phyloP scores from a whole-genome alignment of 2,329 filamentous ascomycete genomes.

The Clonostachys rosea region DNA sequence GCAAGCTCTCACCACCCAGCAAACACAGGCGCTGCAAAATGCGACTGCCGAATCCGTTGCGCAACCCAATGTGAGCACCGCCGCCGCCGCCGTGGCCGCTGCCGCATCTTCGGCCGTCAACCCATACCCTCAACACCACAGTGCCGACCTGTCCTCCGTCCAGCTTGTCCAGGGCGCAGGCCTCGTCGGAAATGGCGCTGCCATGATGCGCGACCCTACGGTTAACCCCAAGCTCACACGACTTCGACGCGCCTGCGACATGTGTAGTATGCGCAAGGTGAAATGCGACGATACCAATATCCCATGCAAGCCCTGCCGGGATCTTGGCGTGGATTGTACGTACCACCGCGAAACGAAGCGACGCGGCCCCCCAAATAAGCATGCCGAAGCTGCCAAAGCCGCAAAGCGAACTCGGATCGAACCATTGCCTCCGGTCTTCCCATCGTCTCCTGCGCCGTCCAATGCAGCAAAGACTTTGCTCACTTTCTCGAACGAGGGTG shows the following conservation, averaged over 20 bases:
- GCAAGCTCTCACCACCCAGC: slow-evolving; percentile 19
- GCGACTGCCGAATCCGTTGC: slow-evolving; percentile 28
- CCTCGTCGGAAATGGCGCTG: slow-evolving; percentile 5
- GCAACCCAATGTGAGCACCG: neutral
- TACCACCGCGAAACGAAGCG: slow-evolving; percentile 53
- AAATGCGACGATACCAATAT: slow-evolving; percentile 54
- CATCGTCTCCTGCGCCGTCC: slow-evolving; percentile 27
- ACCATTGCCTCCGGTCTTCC: slow-evolving; percentile 5
- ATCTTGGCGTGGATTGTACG: slow-evolving; percentile 54
- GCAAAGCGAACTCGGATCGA: slow-evolving; percentile 42
- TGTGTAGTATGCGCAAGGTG: slow-evolving; percentile 58
- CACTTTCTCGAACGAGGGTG: slow-evolving; percentile 31
- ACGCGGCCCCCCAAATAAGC: slow-evolving; percentile 54
- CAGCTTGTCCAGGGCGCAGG: slow-evolving; percentile 2
- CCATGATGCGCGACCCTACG: slow-evolving; percentile 28
- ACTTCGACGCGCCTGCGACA: slow-evolving; percentile 53
- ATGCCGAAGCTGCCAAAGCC: slow-evolving; percentile 49
- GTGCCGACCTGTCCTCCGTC: slow-evolving; percentile 1
- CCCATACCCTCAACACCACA: neutral
- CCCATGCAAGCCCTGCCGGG: slow-evolving; percentile 52
- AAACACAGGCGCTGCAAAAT: slow-evolving; percentile 30
- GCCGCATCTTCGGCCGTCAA: slow-evolving; percentile 1
- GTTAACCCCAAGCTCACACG: slow-evolving; percentile 48
- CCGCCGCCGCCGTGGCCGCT: slow-evolving; percentile 6
- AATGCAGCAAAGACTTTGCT: slow-evolving; percentile 43